Percentiles rank a stretch among this genome's conserved stretches.
Conservation (phyloP, 2,329 filamentous ascomycete species). For the Triangularia verruculosa region DNA sequence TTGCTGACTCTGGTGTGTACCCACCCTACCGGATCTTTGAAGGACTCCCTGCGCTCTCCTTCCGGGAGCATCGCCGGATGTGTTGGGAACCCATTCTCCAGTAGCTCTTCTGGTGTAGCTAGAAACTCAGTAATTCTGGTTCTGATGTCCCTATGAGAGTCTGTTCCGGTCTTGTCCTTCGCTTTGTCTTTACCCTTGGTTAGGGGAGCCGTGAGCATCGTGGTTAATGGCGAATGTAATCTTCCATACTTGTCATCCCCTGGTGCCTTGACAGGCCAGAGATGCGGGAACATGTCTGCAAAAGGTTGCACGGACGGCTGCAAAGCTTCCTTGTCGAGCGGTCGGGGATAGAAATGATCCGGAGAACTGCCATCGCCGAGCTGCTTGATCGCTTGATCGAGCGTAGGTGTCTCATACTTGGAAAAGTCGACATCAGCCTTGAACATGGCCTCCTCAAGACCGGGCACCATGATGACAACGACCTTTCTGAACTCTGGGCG, state of each 20-base stretch:
- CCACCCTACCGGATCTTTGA: conserved; percentile 68
- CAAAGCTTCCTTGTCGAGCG: conserved; percentile 49
- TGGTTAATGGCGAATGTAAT: conserved; percentile 82
- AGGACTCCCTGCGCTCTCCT: conserved; percentile 52
- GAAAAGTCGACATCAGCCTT: conserved; percentile 54
- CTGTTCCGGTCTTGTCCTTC: conserved; percentile 58
- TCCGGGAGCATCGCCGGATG: conserved; percentile 73
- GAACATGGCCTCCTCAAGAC: conserved; percentile 88
- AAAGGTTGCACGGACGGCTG: conserved; percentile 61
- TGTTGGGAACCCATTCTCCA: conserved; percentile 78
- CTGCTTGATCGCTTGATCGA: conserved; percentile 34
- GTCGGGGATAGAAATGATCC: conserved; percentile 59
- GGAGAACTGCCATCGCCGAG: conserved; percentile 41
- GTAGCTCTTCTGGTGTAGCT: conserved; percentile 67
- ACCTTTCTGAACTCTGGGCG: conserved; percentile 70
- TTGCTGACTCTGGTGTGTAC: conserved; percentile 69
- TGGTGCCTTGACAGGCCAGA: conserved; percentile 86
- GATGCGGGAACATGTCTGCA: conserved; percentile 76
- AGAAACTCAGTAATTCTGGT: conserved; percentile 82
- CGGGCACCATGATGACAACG: conserved; percentile 87
- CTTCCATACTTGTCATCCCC: conserved; percentile 78
- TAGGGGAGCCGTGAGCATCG: conserved; percentile 74
- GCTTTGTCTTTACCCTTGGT: conserved; percentile 65
- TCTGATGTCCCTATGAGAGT: conserved; percentile 68
- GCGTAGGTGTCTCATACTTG: conserved; percentile 41